Base-by-base conservation (phyloP, 805 yeast species). In the Yarrowia yakushimensis region DNA sequence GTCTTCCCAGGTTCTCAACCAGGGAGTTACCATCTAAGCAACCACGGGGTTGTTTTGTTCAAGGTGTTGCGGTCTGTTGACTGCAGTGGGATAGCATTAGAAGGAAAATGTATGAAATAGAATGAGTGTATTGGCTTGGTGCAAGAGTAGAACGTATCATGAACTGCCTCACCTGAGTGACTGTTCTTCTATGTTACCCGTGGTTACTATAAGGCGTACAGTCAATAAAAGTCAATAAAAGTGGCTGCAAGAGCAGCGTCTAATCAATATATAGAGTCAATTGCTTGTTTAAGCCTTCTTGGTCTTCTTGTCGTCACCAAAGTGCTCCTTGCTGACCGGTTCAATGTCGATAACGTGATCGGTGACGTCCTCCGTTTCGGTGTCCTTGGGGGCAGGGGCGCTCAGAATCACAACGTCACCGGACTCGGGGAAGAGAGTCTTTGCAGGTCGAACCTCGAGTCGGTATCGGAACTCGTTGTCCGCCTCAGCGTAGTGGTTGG, bases 1-100 rank as follows among this genome's bases (percentile, higher is more conserved):
- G 69, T 81, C 86, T 18, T 80, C 78, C 70, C 87, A 84, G 72
- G 76, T 83, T 46, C 77, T 83, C 66, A 78, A 79, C 63, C 78
- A 79, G 60, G 70, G 72, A 60, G 63, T 71, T 41, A 69, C 61
- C 31, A 55, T 55, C 59, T 23, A 41, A 15, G 27, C 27, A 20
- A 8, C 23, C 22, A 11, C 13, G n/a, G 27, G 27, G 43, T 10
- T 34, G 39, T 34, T n/a, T 30, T 17, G 36, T 34, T n/a, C 10
- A 34, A 34, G 39, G 39, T n/a, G 39, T 34, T 34, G 39, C 39
- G 13, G 18, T 13, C 15, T 23, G 23, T 2, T 20, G 43, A 39
- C 45, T 23, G 45, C 45, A 23, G 28, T 6, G 28, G 45, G 45
- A 28, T 43, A 43, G 50, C 50, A 43, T 43, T 43, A 43, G 34